A percentile compares a stretch with the other conserved stretches of the same genome.
Evolutionary conservation across 176 grass and related monocot species (phyloP).

Genomic region (Pharus latifolius): DNA sequence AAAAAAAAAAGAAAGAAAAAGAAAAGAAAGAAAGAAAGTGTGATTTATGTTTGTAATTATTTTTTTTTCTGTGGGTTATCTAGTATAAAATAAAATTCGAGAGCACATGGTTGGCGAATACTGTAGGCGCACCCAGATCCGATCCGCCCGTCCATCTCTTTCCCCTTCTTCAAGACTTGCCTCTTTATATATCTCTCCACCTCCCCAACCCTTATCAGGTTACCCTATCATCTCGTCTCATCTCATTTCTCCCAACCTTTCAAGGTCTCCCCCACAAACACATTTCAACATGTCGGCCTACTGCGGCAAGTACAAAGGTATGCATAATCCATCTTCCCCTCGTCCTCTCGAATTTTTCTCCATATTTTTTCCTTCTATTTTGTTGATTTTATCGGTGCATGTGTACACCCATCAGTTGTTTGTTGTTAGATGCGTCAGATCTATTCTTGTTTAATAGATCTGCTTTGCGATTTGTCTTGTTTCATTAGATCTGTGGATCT

Average conservation of each 20-base stretch:
- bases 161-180: slow-evolving; percentile 35
- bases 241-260: background rate
- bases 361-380: no score
- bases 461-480: background rate
- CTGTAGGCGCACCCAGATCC: slow-evolving; percentile 25
- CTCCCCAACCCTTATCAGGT: background rate
- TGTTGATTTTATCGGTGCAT: no score
- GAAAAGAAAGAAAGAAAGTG: no score
- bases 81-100: no score
- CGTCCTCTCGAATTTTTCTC: background rate
- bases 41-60: no score
- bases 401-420: slow-evolving; percentile 18
- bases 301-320: slow-evolving; percentile 81
- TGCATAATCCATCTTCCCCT: background rate
- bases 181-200: slow-evolving; percentile 20
- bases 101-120: slow-evolving; percentile 5
- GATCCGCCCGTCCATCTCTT: slow-evolving; percentile 15
- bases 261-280: background rate
- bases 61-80: no score
- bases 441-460: background rate
- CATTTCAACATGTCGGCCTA: slow-evolving; percentile 73
- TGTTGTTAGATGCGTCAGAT: background rate
- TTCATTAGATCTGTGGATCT: background rate
- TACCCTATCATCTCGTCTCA: background rate
- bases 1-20: no score